phyloP scores from a whole-genome alignment of 1,284 basidiomycete species.

The Cutaneotrichosporon sp. region DNA sequence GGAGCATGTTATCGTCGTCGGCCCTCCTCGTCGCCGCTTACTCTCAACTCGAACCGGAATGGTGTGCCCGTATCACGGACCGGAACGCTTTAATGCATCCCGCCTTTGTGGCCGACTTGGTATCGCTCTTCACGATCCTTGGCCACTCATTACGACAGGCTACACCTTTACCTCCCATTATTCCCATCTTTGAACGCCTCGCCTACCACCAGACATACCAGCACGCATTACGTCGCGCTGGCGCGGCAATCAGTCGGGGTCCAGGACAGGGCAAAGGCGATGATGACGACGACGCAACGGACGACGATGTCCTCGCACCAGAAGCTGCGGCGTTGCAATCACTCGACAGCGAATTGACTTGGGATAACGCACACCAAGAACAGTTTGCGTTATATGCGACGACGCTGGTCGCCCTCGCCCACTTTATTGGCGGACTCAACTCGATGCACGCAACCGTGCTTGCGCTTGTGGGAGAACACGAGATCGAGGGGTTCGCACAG shows the following conservation, averaged over 20 bases:
- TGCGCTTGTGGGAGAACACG: conserved; percentile 44
- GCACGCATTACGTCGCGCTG: background rate
- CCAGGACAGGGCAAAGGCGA: background rate
- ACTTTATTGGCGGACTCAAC: conserved; percentile 41
- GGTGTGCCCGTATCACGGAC: conserved; percentile 33
- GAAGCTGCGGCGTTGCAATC: conserved; percentile 1
- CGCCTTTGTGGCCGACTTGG: conserved; percentile 47
- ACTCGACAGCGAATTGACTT: conserved; percentile 25
- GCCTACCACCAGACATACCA: conserved; percentile 29
- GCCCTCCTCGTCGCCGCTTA: conserved; percentile 42
- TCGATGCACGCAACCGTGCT: conserved; percentile 40
- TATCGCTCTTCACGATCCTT: conserved; percentile 45
- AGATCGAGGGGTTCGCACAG: conserved; percentile 41
- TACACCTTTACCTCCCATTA: conserved; percentile 42
- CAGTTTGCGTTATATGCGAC: conserved; percentile 49
- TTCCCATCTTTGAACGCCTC: conserved; percentile 49
- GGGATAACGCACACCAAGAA: conserved; percentile 36
- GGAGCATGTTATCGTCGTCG: conserved; percentile 35
- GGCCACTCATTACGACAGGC: conserved; percentile 41
- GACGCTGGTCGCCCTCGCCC: conserved; percentile 42
- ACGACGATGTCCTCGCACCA: background rate
- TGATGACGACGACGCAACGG: background rate
- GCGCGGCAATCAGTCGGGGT: background rate
- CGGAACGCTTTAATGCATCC: conserved; percentile 42
- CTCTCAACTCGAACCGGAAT: conserved; percentile 35